Evolutionary conservation across 1,139 yeast species (phyloP).

Genomic region (Candida neerlandica): DNA sequence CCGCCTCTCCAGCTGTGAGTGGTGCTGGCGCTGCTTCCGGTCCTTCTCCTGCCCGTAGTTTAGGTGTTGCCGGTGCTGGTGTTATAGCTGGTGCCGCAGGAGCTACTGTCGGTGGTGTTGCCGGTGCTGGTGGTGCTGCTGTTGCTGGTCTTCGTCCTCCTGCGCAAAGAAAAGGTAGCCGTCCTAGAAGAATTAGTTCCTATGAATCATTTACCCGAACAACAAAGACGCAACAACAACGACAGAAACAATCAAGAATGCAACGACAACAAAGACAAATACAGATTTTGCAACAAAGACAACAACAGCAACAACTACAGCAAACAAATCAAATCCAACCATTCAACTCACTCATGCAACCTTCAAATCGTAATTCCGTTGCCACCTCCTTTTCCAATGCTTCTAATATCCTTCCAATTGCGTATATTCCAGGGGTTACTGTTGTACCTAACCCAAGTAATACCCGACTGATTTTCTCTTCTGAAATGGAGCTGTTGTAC

Average conservation of each 20-base stretch:
- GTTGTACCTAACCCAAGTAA: constrained; percentile 56
- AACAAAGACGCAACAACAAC: constrained; percentile 15
- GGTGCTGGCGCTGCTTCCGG: background rate
- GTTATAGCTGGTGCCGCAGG: background rate
- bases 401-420: constrained; percentile 88
- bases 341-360: constrained; percentile 3
- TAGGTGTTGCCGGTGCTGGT: constrained; percentile 1
- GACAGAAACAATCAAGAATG: constrained; percentile 15
- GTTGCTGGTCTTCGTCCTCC: background rate
- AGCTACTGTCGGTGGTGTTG: background rate
- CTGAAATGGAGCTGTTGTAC: constrained; percentile 52
- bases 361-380: constrained; percentile 38
- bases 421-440: constrained; percentile 91
- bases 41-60: constrained; percentile 1
- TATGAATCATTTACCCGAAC: constrained; percentile 51
- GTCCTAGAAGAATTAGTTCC: constrained; percentile 38
- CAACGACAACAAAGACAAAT: constrained; percentile 10
- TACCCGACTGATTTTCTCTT: constrained; percentile 51
- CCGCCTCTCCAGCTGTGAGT: constrained; percentile 1
- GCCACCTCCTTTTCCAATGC: constrained; percentile 73
- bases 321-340: constrained; percentile 7
- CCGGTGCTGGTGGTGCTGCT: background rate
- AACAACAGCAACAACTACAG: constrained; percentile 14
- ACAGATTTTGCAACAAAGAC: constrained; percentile 9
- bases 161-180: constrained; percentile 7